Evolutionary conservation across 2,329 filamentous ascomycete genomes (phyloP), one percentile per base, ranked within the genome.

Genomic region (Exophiala phaeomuriformis): DNA sequence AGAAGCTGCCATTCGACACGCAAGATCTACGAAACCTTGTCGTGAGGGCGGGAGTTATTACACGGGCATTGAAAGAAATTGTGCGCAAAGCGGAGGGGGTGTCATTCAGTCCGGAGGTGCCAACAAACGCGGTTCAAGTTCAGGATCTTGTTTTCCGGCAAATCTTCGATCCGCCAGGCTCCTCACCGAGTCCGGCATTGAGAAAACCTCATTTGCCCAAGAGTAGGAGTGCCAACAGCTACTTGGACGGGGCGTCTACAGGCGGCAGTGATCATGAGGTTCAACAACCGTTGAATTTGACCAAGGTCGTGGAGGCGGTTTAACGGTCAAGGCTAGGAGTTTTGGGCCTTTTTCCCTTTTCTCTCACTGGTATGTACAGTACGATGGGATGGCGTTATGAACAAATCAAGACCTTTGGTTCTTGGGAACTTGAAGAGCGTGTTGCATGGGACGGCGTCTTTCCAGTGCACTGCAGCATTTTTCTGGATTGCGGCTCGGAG

Each of bases 1-100:
- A 65, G n/a, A 84, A 83, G 61, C 75, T 84, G n/a, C 79, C 80
- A 0, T 85, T 85, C 63, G 81, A 84, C 63, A 84, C 81, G 2
- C 78, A 78, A 29, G 84, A 82, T 41, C 72, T 85, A 9, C 75
- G 77, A 59, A 78, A 82, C 63, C 79, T 85, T 52, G 81, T 85
- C 29, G 64, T 71, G 30, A 71, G 74, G 40, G 74, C 74, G 10
- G 73, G 74, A 12, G 72, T 74, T 31, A 72, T 77, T 41, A 76
- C 73, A 12, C 68, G 74, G 44, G 71, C 74, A 8, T 60, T 77
- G 49, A 76, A 77, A 58, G 74, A 76, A 54, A 70, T 75, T 45
- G 69, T 77, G 42, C 72, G 74, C 54, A 74, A 71, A 64, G 74
- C 73, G 40, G 74, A 77, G 58, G 71, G 71, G n/a, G 73, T 75